Evolutionary conservation across 257 asterid genomes (phyloP), one percentile per base, ranked within the genome.

Genomic region (Anisodus acutangulus): DNA sequence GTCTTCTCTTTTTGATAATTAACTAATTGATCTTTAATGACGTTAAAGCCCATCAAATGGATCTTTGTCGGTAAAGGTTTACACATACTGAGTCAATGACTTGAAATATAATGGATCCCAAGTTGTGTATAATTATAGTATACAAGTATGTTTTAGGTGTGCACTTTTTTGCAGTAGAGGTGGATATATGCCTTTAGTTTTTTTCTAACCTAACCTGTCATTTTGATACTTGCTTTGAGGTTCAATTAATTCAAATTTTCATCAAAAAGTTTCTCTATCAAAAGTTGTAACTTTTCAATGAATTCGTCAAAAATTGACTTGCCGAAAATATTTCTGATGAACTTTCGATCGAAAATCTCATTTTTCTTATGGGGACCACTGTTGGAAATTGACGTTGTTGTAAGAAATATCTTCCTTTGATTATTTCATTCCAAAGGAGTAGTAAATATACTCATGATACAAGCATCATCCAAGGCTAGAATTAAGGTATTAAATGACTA

Each of bases 61-160:
- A 76, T 76, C 81, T 76, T 76, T 76, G 81, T 76, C 81, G 6
- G 81, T 51, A 76, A 76, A 76, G 64, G 47, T 76, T 22, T 26
- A 26, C 19, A 22, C 81, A 51, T 9, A 51, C 22, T 76, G 1
- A 76, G 81, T 76, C 81, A 76, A 53, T 76, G 64, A 5, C 81
- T 53, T 53, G 26, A 76, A 53, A 53, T 76, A 51, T 66, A 76
- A 76, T 76, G 81, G 64, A 53, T 13, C 81, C 22, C 41, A 76
- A 76, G 11, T 31, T 11, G 47, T 51, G 47, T 26, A 51, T 51
- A 6, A 15, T 74, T 13, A 68, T 13, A 37, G 6, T 11, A 22
- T 51, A 26, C 17, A 41, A 49, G 57, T 41, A 70, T 16, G 79
- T 70, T 43, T 70, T 16, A 15, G 41, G 55, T 70, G 10, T 68